Conservation (phyloP, 805 yeast species). For the Hanseniaspora pseudoguilliermondii region DNA sequence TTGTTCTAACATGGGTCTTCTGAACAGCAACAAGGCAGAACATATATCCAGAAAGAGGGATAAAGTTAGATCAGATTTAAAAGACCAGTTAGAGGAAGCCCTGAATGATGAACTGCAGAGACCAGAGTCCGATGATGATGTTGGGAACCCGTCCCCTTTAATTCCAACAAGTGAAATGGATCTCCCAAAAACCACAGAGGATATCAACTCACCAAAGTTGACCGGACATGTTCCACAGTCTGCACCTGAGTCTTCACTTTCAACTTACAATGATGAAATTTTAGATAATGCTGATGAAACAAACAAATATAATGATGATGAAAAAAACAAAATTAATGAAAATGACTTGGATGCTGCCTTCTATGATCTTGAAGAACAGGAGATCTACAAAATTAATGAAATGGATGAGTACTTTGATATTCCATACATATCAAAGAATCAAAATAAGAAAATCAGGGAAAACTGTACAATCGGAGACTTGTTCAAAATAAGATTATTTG, state of each 20-base stretch:
- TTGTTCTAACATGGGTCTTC: slow-evolving; percentile 91
- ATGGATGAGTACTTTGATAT: slow-evolving; percentile 27
- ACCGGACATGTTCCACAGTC: slow-evolving; percentile 3
- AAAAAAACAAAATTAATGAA: slow-evolving; percentile 20
- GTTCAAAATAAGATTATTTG: slow-evolving; percentile 69
- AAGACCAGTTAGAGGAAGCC: slow-evolving; percentile 27
- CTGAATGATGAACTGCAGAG: slow-evolving; percentile 23
- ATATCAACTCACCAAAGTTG: background rate
- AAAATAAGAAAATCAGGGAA: slow-evolving; percentile 32
- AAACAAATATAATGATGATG: slow-evolving; percentile 13
- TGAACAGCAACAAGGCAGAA: slow-evolving; percentile 68
- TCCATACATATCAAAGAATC: slow-evolving; percentile 30
- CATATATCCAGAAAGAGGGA: slow-evolving; percentile 58
- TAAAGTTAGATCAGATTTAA: slow-evolving; percentile 43
- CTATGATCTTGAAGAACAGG: slow-evolving; percentile 24
- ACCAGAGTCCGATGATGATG: slow-evolving; percentile 17
- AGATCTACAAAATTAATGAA: slow-evolving; percentile 18
- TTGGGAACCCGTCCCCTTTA: background rate
- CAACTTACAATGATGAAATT: background rate
- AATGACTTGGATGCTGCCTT: slow-evolving; percentile 20
- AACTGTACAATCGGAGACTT: slow-evolving; percentile 75
- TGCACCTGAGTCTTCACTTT: background rate
- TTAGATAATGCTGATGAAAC: background rate
- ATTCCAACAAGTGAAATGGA: background rate
- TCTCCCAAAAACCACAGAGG: background rate